These are phyloP conservation scores for Coprinopsis sp. DNA, from an alignment of 768 basidiomycete genomes.

Conservation along the genomic window DNA sequence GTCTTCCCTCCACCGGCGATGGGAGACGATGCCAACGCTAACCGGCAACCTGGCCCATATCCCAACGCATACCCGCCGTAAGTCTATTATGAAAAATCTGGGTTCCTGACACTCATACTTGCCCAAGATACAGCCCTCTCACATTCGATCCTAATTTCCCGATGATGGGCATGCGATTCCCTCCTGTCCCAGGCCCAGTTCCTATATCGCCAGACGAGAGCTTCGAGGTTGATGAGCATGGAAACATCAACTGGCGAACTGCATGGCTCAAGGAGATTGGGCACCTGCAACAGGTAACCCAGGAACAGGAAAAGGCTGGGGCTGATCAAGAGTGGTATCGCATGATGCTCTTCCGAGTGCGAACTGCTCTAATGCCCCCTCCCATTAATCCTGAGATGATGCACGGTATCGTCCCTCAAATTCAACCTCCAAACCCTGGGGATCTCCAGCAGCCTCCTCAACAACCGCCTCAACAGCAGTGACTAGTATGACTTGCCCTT, in stretches of 20 bases:
- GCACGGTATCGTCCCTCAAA: constrained; percentile 41
- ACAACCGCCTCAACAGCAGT: constrained; percentile 23
- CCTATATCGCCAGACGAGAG: constrained; percentile 62
- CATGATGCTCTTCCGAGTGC: constrained; percentile 79
- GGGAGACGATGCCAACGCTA: constrained; percentile 59
- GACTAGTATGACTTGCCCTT: constrained; percentile 13
- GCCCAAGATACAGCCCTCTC: constrained; percentile 17
- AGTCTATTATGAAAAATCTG: constrained; percentile 22
- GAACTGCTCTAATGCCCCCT: constrained; percentile 62
- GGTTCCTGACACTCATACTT: constrained; percentile 4
- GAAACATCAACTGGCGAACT: constrained; percentile 74
- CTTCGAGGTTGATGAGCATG: constrained; percentile 71
- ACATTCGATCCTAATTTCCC: constrained; percentile 75
- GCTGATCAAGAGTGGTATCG: constrained; percentile 82
- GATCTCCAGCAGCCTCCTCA: constrained; percentile 38
- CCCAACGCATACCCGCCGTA: constrained; percentile 61
- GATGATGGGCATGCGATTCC: constrained; percentile 68
- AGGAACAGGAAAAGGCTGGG: constrained; percentile 77
- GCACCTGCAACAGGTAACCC: constrained; percentile 69
- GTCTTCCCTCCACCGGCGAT: constrained; percentile 54
- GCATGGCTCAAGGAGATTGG: constrained; percentile 80
- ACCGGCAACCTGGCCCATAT: constrained; percentile 50
- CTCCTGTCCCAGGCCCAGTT: constrained; percentile 45
- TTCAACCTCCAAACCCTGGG: constrained; percentile 34
- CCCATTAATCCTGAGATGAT: constrained; percentile 50